Conservation (phyloP, 768 basidiomycete species). For the Pilatotrama ljubarskyi region DNA sequence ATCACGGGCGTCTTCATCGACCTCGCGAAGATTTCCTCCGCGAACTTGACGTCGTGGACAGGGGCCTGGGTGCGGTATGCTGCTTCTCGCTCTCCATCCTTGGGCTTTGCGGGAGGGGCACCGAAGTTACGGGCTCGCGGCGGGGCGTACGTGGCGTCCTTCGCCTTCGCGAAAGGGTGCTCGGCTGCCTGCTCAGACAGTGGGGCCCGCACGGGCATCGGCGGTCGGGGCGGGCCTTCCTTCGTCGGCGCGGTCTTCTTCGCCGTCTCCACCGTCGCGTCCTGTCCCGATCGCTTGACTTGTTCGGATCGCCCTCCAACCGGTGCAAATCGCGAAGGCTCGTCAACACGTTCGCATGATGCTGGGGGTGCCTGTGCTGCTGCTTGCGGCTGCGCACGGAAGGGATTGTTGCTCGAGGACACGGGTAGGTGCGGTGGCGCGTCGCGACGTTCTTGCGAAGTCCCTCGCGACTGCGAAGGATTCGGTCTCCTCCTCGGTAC, state of each 20-base stretch:
- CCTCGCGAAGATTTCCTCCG: background rate
- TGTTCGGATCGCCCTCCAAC: too few relatives aligned
- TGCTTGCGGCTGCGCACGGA: too few relatives aligned
- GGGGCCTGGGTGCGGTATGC: too few relatives aligned
- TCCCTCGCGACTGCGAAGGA: background rate
- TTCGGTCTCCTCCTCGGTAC: background rate
- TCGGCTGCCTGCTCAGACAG: background rate
- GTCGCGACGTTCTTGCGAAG: background rate
- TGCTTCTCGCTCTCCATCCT: background rate
- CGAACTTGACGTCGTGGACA: background rate
- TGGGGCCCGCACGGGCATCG: background rate
- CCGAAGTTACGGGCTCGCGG: background rate
- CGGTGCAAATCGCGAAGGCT: too few relatives aligned
- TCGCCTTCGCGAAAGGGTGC: background rate
- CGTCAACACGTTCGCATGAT: too few relatives aligned
- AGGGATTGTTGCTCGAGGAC: background rate
- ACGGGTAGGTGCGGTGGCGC: background rate
- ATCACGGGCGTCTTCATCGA: background rate
- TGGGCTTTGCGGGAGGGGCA: background rate
- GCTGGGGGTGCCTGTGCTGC: too few relatives aligned
- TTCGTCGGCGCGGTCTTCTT: background rate
- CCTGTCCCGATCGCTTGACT: too few relatives aligned
- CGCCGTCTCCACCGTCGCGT: too few relatives aligned
- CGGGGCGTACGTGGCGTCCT: background rate
- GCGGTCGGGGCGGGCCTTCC: background rate